Evolutionary conservation across 2,329 filamentous ascomycete species (phyloP).

Genomic region (Colletotrichum chrysophilum): DNA sequence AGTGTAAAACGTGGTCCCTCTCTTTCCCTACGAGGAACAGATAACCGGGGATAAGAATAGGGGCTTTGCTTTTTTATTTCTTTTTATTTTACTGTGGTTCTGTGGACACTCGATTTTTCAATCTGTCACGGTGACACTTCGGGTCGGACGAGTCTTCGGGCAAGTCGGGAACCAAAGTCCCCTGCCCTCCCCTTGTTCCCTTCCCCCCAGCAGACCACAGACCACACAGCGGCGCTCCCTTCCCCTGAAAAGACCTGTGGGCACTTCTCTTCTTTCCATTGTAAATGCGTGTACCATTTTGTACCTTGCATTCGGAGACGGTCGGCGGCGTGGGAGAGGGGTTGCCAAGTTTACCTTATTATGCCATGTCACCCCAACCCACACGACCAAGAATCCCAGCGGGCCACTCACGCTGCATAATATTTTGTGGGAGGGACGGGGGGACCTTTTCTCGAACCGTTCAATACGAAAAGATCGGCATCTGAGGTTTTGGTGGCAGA

Average conservation of each 20-base stretch:
- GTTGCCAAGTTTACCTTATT: background rate
- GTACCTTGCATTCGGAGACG: background rate
- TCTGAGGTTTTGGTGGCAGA: rapidly evolving
- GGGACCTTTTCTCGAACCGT: background rate
- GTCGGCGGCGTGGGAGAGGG: background rate
- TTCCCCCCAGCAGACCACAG: background rate
- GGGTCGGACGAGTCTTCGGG: background rate
- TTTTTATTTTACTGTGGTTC: background rate
- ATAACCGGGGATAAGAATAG: background rate
- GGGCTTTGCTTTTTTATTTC: background rate
- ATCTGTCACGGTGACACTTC: background rate
- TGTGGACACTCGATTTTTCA: background rate
- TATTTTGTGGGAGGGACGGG: background rate
- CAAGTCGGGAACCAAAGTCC: background rate
- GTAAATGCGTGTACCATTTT: background rate
- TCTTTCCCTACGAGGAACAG: background rate
- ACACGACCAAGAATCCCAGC: background rate
- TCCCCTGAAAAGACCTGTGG: background rate
- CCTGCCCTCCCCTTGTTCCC: background rate
- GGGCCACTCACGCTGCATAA: background rate
- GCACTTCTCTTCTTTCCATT: rapidly evolving
- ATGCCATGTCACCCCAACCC: background rate
- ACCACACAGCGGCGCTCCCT: background rate
- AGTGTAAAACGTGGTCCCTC: background rate
- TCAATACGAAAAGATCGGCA: background rate